Conservation (phyloP, 1,284 basidiomycete species). For the Ceratobasidium sp. region DNA sequence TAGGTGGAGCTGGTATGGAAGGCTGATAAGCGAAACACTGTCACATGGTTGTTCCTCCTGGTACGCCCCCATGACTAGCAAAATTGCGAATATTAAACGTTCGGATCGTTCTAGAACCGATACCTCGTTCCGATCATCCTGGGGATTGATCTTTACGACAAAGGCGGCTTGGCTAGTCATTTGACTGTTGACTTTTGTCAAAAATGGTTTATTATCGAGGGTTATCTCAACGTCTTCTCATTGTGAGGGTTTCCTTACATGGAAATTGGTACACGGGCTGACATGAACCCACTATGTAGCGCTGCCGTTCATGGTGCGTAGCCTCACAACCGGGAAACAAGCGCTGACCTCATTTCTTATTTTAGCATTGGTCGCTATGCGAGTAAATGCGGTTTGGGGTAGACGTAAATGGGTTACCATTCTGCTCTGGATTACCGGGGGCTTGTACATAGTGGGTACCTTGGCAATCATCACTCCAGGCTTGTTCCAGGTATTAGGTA, state of each 20-base stretch:
- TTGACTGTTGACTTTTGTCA: slow-evolving; percentile 29
- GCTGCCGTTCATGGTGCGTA: slow-evolving; percentile 32
- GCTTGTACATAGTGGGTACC: slow-evolving; percentile 21
- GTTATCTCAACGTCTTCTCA: slow-evolving; percentile 31
- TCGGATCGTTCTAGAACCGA: slow-evolving; percentile 21
- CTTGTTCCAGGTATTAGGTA: slow-evolving; percentile 30
- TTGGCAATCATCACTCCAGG: slow-evolving; percentile 35
- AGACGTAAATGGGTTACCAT: slow-evolving; percentile 23
- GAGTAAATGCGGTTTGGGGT: slow-evolving; percentile 40
- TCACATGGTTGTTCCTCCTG: slow-evolving; percentile 28
- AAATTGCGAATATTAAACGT: neutral
- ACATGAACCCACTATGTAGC: neutral
- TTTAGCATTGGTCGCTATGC: slow-evolving; percentile 37
- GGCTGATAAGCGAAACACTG: slow-evolving; percentile 32
- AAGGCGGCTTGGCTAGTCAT: slow-evolving; percentile 35
- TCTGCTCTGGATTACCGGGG: slow-evolving; percentile 18
- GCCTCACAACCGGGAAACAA: neutral
- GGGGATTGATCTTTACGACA: slow-evolving; percentile 39
- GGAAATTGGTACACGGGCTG: neutral
- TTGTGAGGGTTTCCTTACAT: slow-evolving; percentile 11
- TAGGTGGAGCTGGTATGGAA: slow-evolving; percentile 39
- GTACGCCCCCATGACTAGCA: neutral
- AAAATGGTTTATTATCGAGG: slow-evolving; percentile 25
- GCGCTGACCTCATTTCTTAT: neutral
- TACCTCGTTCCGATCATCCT: slow-evolving; percentile 38